These are phyloP conservation scores for Trichoderma asperellum DNA, from an alignment of 2,329 filamentous ascomycete genomes.

Conservation along the genomic window DNA sequence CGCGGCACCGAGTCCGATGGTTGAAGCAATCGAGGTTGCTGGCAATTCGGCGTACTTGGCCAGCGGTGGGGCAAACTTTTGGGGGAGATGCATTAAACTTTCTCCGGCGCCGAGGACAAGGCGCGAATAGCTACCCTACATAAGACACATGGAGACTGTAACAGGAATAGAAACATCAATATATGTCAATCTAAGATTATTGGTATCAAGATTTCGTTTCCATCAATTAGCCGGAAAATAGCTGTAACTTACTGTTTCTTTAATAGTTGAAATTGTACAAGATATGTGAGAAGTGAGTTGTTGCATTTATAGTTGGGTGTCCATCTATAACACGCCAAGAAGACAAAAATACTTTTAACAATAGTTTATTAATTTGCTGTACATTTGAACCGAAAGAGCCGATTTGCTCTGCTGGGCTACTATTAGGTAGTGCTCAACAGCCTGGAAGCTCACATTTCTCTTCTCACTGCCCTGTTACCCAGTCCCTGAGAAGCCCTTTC, in stretches of 20 bases:
- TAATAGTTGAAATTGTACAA: not conserved
- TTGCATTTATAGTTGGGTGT: too few relatives aligned
- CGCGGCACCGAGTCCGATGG: slow-evolving; percentile 10
- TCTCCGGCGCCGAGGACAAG: slow-evolving; percentile 12
- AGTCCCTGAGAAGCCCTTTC: not conserved
- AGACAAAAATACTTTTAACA: too few relatives aligned
- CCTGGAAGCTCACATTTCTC: not conserved
- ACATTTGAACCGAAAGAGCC: too few relatives aligned
- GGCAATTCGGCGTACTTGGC: slow-evolving; percentile 24
- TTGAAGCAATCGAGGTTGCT: slow-evolving; percentile 17
- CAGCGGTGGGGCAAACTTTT: slow-evolving; percentile 23
- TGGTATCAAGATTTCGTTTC: not conserved
- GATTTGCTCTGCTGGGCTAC: too few relatives aligned
- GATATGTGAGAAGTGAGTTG: too few relatives aligned
- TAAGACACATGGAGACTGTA: not conserved
- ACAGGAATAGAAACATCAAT: not conserved
- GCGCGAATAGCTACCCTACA: not conserved
- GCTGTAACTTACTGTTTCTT: not conserved
- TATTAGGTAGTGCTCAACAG: too few relatives aligned
- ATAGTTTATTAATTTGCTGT: too few relatives aligned
- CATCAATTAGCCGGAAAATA: not conserved
- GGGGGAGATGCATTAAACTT: slow-evolving; percentile 23
- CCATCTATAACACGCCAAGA: too few relatives aligned
- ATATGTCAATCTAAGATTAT: not conserved
- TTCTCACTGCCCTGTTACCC: not conserved